Evolutionary conservation across 257 asterid genomes (phyloP).

Genomic region (Solanum appendiculatum): DNA sequence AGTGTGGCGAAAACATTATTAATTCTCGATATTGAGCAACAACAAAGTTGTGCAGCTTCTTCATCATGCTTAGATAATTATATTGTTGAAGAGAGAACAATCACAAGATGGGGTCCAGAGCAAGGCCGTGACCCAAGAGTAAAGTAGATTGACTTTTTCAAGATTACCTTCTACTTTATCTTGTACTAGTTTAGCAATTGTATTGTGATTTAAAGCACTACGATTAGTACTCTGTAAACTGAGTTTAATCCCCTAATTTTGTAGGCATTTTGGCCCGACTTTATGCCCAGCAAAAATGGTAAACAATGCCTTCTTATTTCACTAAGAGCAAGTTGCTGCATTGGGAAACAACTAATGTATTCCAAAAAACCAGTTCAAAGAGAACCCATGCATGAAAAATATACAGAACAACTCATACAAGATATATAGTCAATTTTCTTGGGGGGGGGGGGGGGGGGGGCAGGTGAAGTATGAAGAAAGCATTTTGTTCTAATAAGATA

Average conservation of each 20-base stretch:
- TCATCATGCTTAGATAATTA: conserved; percentile 28
- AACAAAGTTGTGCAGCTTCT: background rate
- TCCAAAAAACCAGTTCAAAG: background rate
- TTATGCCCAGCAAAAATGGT: background rate
- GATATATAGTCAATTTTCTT: background rate
- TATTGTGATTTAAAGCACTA: background rate
- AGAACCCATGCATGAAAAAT: background rate
- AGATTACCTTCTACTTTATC: background rate
- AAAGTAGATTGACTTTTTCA: background rate
- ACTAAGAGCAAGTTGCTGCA: background rate
- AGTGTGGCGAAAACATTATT: conserved; percentile 77
- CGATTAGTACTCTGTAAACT: background rate
- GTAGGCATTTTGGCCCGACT: background rate
- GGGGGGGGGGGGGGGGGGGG: background rate
- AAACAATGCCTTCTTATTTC: background rate
- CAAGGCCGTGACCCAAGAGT: conserved; percentile 26
- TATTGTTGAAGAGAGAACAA: conserved; percentile 46
- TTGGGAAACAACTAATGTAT: background rate
- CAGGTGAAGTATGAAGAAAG: background rate
- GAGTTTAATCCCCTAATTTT: background rate
- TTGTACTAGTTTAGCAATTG: background rate
- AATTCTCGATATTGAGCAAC: conserved; percentile 27
- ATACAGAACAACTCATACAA: background rate
- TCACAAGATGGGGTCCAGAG: conserved; percentile 68
- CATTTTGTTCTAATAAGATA: background rate